Evolutionary conservation across 768 basidiomycete species (phyloP).

Genomic region (Suillus decipiens): DNA sequence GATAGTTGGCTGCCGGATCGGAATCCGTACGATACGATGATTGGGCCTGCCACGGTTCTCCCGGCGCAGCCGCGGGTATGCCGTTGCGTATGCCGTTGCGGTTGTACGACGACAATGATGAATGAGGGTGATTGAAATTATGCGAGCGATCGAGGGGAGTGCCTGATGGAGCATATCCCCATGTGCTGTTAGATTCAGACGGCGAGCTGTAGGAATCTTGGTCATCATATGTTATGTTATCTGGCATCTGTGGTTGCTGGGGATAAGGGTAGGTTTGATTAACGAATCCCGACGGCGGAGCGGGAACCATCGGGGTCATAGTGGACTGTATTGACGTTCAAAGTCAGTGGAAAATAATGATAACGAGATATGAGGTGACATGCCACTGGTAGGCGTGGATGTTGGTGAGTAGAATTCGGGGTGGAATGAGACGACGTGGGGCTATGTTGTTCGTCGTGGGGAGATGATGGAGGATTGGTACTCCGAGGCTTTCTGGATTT

Average conservation of each 20-base stretch:
- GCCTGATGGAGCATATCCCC: slow-evolving; percentile 49
- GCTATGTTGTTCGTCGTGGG: slow-evolving; percentile 41
- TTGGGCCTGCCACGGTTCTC: slow-evolving; percentile 29
- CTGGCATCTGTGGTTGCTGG: slow-evolving; percentile 41
- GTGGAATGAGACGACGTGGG: slow-evolving; percentile 49
- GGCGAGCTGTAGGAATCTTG: slow-evolving; percentile 44
- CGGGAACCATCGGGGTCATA: slow-evolving; percentile 42
- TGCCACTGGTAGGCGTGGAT: slow-evolving; percentile 33
- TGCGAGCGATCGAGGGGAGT: slow-evolving; percentile 38
- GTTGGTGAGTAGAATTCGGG: slow-evolving; percentile 48
- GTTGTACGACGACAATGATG: slow-evolving; percentile 51
- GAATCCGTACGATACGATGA: slow-evolving; percentile 29
- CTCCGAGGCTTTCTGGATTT: slow-evolving; percentile 39
- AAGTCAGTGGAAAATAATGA: slow-evolving; percentile 6
- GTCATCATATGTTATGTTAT: slow-evolving; percentile 43
- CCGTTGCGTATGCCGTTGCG: slow-evolving; percentile 35
- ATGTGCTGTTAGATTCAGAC: slow-evolving; percentile 48
- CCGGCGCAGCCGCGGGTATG: slow-evolving; percentile 18
- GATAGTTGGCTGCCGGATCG: slow-evolving; percentile 41
- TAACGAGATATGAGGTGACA: slow-evolving; percentile 42
- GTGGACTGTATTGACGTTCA: slow-evolving; percentile 23
- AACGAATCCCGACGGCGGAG: slow-evolving; percentile 38
- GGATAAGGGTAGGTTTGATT: slow-evolving; percentile 47
- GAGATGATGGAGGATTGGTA: slow-evolving; percentile 38
- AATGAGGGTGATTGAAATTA: slow-evolving; percentile 49